Evolutionary conservation across 345 rosid genomes (phyloP).

Genomic region (Syzygium grande): DNA sequence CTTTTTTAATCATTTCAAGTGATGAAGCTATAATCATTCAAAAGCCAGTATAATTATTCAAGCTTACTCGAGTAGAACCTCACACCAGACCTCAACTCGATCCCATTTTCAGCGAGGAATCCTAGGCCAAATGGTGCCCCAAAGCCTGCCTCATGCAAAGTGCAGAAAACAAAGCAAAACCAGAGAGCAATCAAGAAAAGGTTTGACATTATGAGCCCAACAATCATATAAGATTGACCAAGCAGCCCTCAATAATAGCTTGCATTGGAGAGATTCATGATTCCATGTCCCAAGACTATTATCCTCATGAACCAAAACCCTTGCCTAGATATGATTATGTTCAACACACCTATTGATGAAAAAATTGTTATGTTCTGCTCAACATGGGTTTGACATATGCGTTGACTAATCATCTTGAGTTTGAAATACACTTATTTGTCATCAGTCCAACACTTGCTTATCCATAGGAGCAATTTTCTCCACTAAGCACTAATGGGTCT

Average conservation of each 20-base stretch:
- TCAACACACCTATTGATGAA: background rate
- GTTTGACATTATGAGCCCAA: background rate
- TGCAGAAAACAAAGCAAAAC: background rate
- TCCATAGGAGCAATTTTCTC: background rate
- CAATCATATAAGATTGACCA: background rate
- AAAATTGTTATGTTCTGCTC: background rate
- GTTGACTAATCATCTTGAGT: background rate
- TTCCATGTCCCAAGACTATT: background rate
- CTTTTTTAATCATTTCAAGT: background rate
- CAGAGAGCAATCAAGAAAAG: background rate
- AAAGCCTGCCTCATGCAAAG: background rate
- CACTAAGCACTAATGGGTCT: background rate
- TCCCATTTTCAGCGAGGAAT: background rate
- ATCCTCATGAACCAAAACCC: background rate
- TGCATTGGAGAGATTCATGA: background rate
- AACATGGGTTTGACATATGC: background rate
- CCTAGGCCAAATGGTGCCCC: background rate
- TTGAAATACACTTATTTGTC: background rate
- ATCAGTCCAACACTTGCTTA: background rate
- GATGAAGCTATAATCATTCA: background rate
- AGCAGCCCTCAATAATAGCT: background rate
- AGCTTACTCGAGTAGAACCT: background rate
- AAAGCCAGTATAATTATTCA: background rate
- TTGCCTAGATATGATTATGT: background rate
- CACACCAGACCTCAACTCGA: background rate